Evolutionary conservation across 306 rosid species (phyloP), one percentile per base, ranked within the genome.

Genomic region (Trifolium fragiferum): DNA sequence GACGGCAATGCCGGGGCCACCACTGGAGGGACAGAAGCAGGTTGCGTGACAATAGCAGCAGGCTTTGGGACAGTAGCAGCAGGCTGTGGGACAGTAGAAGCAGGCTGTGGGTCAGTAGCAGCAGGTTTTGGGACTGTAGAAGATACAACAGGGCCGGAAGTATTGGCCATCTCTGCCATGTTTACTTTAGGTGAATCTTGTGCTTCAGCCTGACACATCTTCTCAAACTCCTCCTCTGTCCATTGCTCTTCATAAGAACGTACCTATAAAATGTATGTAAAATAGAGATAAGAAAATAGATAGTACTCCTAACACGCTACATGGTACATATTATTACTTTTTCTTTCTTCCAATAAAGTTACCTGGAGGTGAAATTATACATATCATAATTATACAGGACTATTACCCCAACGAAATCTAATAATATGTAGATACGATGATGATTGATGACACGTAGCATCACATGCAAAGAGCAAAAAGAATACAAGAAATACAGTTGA

Each of bases 211-310:
- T 95, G 89, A 89, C 99, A 95, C 90, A 95, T 37, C 83, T 90
- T 95, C 83, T 95, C 99, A 80, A 95, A 95, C 80, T 95, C 99
- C 80, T 95, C 99, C 77, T 95, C 99, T 40, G 99, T 95, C 98
- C 93, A 95, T 82, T 95, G 98, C 82, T 95, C 99, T 86, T 95
- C 99, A 74, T 95, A 95, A 33, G 97, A 90, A 71, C 98, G 98
- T 72, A 95, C 98, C 99, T 95, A 68, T 69, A 70, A 72, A 67
- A 82, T 58, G 35, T 43, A 57, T n/a, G 16, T 61, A 37, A 61
- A 58, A 70, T 40, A 23, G 46, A 40, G 16, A 16, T 30, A 43
- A 49, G 80, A 66, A 55, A 82, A 41, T 43, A 58, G 43, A 63
- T 66, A 57, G 16, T 50, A 73, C 38, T 64, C 46, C 43, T 12